Evolutionary conservation across 257 asterid species (phyloP), one percentile per base, ranked within the genome.

Genomic region (Handroanthus guayacan): DNA sequence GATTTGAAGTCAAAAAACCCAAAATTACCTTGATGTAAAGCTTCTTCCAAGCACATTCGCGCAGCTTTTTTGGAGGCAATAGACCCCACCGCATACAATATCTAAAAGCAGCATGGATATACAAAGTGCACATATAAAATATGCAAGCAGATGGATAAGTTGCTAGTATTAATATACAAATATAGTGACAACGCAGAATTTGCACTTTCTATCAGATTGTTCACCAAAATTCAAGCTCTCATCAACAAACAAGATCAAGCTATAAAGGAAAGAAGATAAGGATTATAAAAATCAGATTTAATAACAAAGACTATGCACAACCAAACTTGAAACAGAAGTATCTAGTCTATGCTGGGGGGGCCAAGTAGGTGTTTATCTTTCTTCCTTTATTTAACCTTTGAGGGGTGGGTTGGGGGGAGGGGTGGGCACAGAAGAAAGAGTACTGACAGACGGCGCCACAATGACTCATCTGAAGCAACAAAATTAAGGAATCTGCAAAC

Each of bases 41-140:
- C 80, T 78, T 92, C 87, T 95, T 95, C 99, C 99, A 95, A 74
- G 99, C 96, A 80, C 89, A 87, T 78, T 89, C 98, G 44, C 98
- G 86, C 18, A 85, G 87, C 82, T 81, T 94, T 75, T 88, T 89
- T 20, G 90, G 89, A 39, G 90, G 90, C 87, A 89, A 78, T 38
- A 92, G 82, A 78, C 99, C 97, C 99, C 99, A 94, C 69, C 99
- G 85, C 91, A 94, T 83, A 73, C 89, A 83, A 79, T 92, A 94
- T 67, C 90, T 86, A 78, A 75, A 75, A 17, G 65, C 67, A 78
- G 71, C 56, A 78, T 17, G 1, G 34, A 34, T 50, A 2, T 25
- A 31, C 65, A 39, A 74, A 48, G 51, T 50, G 45, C 50, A 62
- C 4, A 47, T 18, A 54, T 14, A 60, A 67, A 39, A 48, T 16